These are phyloP conservation scores for Dendrocalamus sinicus DNA, from an alignment of 176 grass and related monocot species.

Conservation along the genomic window DNA sequence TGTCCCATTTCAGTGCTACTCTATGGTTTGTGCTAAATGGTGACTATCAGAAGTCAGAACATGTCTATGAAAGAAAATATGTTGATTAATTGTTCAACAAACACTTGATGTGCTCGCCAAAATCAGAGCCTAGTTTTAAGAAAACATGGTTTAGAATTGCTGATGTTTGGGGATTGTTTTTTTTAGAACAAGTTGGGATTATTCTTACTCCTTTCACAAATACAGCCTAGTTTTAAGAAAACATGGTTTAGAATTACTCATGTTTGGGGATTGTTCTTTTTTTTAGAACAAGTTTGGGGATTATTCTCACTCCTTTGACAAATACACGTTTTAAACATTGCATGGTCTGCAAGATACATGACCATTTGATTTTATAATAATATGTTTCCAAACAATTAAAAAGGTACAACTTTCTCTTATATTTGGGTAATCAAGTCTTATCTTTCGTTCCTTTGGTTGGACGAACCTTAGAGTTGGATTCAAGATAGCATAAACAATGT, in stretches of 20 bases:
- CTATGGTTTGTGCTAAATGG: conserved; percentile 17
- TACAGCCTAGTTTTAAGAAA: neutral
- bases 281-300: no score
- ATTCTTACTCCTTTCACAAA: neutral
- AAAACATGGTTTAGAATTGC: conserved; percentile 9
- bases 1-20: neutral
- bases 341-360: neutral
- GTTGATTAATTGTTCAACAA: conserved; percentile 14
- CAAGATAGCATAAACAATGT: neutral
- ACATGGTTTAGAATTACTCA: neutral
- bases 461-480: neutral
- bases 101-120: neutral
- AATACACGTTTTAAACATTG: neutral
- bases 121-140: conserved; percentile 7
- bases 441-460: neutral
- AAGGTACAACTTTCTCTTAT: neutral
- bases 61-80: neutral
- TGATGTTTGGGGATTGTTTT: neutral
- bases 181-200: no score
- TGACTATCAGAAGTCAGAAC: neutral
- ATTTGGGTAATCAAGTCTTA: neutral
- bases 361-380: neutral
- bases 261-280: neutral
- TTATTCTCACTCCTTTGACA: neutral
- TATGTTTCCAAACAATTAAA: neutral